Percentiles rank a stretch among this genome's conserved stretches.
phyloP scores from a whole-genome alignment of 2,329 filamentous ascomycete species.

The Calonectria multiphialidica region DNA sequence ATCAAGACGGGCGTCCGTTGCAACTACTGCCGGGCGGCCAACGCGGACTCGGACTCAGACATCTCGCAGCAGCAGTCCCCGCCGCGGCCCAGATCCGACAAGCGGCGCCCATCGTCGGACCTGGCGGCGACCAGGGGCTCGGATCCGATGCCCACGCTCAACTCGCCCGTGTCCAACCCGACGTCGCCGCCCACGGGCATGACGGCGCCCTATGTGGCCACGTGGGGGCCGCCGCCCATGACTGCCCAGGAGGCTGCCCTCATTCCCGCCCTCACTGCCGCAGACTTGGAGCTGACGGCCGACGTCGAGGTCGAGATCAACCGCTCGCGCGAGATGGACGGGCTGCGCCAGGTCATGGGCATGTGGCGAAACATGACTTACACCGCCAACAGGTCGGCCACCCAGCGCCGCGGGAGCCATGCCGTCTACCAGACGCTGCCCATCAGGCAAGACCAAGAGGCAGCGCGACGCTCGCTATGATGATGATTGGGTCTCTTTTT shows the following conservation, averaged over 20 bases:
- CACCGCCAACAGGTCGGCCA: not conserved
- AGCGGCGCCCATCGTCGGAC: not conserved
- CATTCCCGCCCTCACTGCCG: not conserved
- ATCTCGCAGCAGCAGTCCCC: not conserved
- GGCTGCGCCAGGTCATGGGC: not conserved
- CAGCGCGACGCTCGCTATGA: not conserved
- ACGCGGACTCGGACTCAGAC: not conserved
- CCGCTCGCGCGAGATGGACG: constrained; percentile 5
- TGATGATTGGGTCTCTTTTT: not conserved
- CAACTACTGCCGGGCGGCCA: not conserved
- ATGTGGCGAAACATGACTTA: constrained; percentile 4
- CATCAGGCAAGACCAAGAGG: not conserved
- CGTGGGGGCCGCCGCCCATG: not conserved
- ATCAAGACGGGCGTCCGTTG: constrained; percentile 15
- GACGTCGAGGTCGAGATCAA: not conserved
- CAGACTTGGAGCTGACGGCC: not conserved
- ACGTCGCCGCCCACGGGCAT: not conserved
- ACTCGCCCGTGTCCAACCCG: not conserved
- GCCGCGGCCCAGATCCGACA: not conserved
- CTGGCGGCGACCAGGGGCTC: not conserved
- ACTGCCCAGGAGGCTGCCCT: not conserved
- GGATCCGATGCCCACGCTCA: constrained; percentile 1
- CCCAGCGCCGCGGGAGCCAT: not conserved
- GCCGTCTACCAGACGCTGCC: not conserved
- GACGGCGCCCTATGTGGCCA: not conserved